Conservation (phyloP, 148 eudicot species). For the Nepenthes mirabilis region DNA sequence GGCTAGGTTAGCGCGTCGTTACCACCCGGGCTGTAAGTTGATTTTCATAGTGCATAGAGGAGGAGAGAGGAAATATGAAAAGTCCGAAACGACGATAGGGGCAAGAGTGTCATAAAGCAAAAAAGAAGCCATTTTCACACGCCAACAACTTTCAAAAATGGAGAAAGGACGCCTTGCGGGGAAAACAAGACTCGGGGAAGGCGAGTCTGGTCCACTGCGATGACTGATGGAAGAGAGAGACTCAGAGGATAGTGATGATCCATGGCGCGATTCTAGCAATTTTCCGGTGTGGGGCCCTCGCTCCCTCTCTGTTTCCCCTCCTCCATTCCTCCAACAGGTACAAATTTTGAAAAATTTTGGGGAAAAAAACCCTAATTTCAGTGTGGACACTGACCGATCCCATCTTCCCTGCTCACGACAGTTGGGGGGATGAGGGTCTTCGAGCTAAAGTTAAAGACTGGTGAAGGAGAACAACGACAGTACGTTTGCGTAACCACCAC, state of each 20-base stretch:
- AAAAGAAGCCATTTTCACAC: too few species aligned
- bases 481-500: constrained; percentile 5
- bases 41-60: too few species aligned
- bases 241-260: too few species aligned
- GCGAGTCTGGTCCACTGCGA: constrained; percentile 1
- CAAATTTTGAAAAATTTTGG: too few species aligned
- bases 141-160: background rate
- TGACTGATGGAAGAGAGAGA: constrained; percentile 2
- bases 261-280: constrained; percentile 6
- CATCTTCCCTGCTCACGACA: too few species aligned
- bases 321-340: too few species aligned
- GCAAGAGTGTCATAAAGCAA: background rate
- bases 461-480: background rate
- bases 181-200: constrained; percentile 4
- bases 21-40: too few species aligned
- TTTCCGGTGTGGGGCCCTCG: constrained; percentile 11
- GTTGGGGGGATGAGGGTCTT: too few species aligned
- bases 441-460: background rate
- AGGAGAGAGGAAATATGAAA: background rate
- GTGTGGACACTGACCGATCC: too few species aligned
- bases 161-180: constrained; percentile 3
- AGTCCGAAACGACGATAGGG: background rate
- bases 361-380: background rate
- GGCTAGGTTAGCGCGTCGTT: too few species aligned
- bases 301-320: background rate